phyloP scores from a whole-genome alignment of 1,284 basidiomycete species.

The Apiotrichum gracile region DNA sequence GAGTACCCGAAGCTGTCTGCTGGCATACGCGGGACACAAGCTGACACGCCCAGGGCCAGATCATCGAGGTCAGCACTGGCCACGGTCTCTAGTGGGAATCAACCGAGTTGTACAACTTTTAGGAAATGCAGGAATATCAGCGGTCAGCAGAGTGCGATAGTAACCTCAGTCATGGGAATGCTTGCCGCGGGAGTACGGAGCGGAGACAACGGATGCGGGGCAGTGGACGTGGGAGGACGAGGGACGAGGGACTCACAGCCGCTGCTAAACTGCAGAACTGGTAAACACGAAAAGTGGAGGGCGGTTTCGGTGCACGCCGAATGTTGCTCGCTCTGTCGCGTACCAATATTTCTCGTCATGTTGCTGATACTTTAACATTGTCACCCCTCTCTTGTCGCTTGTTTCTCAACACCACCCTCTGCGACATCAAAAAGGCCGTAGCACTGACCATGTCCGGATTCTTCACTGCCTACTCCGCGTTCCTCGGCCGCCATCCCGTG shows the following conservation, averaged over 20 bases:
- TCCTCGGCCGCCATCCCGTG: slow-evolving; percentile 37
- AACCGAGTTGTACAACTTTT: background rate
- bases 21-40: background rate
- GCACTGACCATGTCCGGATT: slow-evolving; percentile 34
- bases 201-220: too few relatives aligned
- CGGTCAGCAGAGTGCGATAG: too few relatives aligned
- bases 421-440: background rate
- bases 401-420: background rate
- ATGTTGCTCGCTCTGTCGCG: too few relatives aligned
- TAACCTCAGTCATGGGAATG: background rate
- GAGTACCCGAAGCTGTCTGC: background rate
- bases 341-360: too few relatives aligned
- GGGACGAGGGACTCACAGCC: background rate
- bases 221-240: too few relatives aligned
- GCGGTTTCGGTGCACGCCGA: too few relatives aligned
- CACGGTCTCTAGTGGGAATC: background rate
- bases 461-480: slow-evolving; percentile 35
- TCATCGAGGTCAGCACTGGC: slow-evolving; percentile 10
- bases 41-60: slow-evolving; percentile 7
- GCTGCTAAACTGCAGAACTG: slow-evolving; percentile 3
- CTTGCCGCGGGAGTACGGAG: too few relatives aligned
- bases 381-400: background rate
- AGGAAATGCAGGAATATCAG: background rate
- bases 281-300: too few relatives aligned
- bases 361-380: background rate